These are phyloP conservation scores for Misopates orontium DNA, from an alignment of 257 asterid species.

Conservation along the genomic window DNA sequence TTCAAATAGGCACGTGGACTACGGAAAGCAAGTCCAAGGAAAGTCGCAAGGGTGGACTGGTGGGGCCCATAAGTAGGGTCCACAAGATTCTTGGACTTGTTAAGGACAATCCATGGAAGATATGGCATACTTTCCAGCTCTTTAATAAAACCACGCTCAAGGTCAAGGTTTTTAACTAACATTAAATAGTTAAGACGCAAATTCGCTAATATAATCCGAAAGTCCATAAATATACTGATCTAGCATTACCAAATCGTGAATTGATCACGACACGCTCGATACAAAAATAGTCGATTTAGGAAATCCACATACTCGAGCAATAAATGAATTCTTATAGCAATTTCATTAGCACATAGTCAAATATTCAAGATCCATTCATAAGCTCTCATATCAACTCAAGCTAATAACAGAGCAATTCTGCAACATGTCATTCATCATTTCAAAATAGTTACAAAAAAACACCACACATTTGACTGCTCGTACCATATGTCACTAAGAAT, in stretches of 20 bases:
- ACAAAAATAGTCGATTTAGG: background rate
- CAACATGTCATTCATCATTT: background rate
- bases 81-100: no score
- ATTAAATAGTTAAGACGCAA: background rate
- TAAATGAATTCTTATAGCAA: background rate
- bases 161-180: background rate
- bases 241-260: background rate
- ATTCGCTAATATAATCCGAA: background rate
- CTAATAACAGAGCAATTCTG: background rate
- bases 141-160: background rate
- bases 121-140: background rate
- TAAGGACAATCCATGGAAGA: constrained; percentile 5
- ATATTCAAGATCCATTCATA: background rate
- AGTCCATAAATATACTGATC: background rate
- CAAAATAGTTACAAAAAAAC: no score
- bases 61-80: no score
- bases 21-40: no score
- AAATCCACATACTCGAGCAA: background rate
- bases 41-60: no score
- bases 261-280: background rate
- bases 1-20: no score
- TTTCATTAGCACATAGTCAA: background rate
- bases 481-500: background rate
- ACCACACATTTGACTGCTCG: background rate
- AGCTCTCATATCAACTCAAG: background rate